These are phyloP conservation scores for Leucocoprinus birnbaumii DNA, from an alignment of 768 basidiomycete species.

Conservation along the genomic window DNA sequence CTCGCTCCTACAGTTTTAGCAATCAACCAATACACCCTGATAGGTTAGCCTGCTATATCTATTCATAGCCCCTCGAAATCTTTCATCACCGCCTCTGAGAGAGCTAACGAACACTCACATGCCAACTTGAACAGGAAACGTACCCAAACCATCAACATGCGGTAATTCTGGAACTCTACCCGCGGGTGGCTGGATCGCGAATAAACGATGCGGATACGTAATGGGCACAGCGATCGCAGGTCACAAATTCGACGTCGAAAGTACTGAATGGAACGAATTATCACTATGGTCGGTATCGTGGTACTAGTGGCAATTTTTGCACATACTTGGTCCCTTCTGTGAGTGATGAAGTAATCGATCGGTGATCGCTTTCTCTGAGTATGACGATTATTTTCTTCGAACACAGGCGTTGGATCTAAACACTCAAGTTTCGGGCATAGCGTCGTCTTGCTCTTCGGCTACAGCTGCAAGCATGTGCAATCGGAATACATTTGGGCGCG, in stretches of 20 bases:
- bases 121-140: slow-evolving; percentile 16
- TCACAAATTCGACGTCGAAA: slow-evolving; percentile 21
- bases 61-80: too few relatives aligned
- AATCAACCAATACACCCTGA: slow-evolving; percentile 6
- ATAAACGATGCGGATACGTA: slow-evolving; percentile 24
- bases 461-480: slow-evolving; percentile 18
- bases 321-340: slow-evolving; percentile 21
- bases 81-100: not conserved
- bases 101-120: not conserved
- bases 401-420: slow-evolving; percentile 2
- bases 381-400: too few relatives aligned
- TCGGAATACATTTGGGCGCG: slow-evolving; percentile 20
- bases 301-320: slow-evolving; percentile 23
- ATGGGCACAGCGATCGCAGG: slow-evolving; percentile 23
- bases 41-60: not conserved
- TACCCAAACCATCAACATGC: slow-evolving; percentile 21
- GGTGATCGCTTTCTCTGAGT: not conserved
- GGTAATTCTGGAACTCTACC: slow-evolving; percentile 21
- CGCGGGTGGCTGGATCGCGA: slow-evolving; percentile 24
- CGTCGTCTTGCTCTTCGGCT: slow-evolving; percentile 18
- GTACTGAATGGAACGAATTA: slow-evolving; percentile 18
- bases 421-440: not conserved
- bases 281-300: slow-evolving; percentile 24
- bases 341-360: not conserved
- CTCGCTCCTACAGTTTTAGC: not conserved